Evolutionary conservation across 208 protist genomes (phyloP).

Genomic region (Borovskyia barvae): DNA sequence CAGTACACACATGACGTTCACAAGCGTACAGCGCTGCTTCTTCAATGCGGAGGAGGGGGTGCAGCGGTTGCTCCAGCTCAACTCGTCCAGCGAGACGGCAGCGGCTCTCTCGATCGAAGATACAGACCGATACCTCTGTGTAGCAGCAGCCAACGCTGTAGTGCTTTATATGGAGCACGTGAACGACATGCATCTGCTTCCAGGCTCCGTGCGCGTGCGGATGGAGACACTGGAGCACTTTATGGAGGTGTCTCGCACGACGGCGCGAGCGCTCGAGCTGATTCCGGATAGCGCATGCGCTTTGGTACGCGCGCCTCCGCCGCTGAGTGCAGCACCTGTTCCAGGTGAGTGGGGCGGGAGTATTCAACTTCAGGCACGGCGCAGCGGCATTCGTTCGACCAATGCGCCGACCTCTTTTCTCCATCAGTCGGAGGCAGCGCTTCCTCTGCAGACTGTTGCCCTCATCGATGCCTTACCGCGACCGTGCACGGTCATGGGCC

Average conservation of each 20-base stretch:
- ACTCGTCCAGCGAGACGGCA: conserved; percentile 39
- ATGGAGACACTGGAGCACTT: conserved; percentile 70
- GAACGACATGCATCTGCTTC: conserved; percentile 67
- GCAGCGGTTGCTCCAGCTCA: conserved; percentile 49
- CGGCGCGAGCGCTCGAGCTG: conserved; percentile 66
- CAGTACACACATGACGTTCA: conserved; percentile 61
- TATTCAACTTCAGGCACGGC: neutral
- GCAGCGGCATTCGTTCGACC: neutral
- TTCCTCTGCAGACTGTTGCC: conserved; percentile 16
- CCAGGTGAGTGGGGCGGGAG: neutral
- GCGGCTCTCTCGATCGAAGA: conserved; percentile 38
- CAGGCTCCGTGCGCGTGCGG: conserved; percentile 62
- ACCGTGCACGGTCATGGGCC: conserved; percentile 68
- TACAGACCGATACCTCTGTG: conserved; percentile 77
- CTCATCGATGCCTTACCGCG: conserved; percentile 66
- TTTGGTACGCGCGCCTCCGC: neutral
- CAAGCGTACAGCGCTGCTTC: conserved; percentile 66
- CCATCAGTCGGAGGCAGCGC: neutral
- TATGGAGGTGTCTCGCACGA: conserved; percentile 55
- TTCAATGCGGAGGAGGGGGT: conserved; percentile 70
- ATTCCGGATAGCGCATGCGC: conserved; percentile 20
- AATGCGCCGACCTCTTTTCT: neutral
- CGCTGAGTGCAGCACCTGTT: neutral
- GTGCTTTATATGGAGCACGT: conserved; percentile 71
- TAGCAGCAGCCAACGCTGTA: conserved; percentile 75